phyloP scores from a whole-genome alignment of 495 filamentous ascomycete species.

The Amorphotheca resinae region DNA sequence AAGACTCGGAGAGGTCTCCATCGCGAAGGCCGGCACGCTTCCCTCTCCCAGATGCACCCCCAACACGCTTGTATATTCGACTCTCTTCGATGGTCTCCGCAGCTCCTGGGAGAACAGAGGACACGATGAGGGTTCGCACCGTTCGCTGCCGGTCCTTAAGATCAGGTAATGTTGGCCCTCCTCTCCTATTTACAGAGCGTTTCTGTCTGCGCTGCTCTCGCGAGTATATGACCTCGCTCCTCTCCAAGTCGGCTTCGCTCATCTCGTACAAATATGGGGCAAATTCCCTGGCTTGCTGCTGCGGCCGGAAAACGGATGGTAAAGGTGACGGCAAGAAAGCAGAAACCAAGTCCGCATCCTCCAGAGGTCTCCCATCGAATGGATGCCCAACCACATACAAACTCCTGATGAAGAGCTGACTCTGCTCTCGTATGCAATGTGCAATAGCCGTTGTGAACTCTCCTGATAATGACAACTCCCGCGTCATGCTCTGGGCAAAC shows the following conservation, averaged over 20 bases:
- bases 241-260: slow-evolving; percentile 80
- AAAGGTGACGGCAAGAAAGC: slow-evolving; percentile 82
- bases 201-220: slow-evolving; percentile 90
- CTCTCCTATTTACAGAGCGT: slow-evolving; percentile 83
- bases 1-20: slow-evolving; percentile 75
- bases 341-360: slow-evolving; percentile 75
- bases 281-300: slow-evolving; percentile 84
- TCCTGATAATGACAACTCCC: slow-evolving; percentile 82
- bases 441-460: slow-evolving; percentile 97
- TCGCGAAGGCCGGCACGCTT: slow-evolving; percentile 46
- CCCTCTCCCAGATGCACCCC: slow-evolving; percentile 38
- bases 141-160: slow-evolving; percentile 89
- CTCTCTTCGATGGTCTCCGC: slow-evolving; percentile 69
- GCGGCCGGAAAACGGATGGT: slow-evolving; percentile 69
- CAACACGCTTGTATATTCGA: slow-evolving; percentile 60
- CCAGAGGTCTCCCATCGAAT: slow-evolving; percentile 87
- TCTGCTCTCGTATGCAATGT: slow-evolving; percentile 91
- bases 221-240: slow-evolving; percentile 81
- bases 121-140: slow-evolving; percentile 81
- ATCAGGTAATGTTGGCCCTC: slow-evolving; percentile 88
- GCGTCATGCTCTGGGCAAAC: slow-evolving; percentile 79
- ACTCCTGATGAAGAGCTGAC: slow-evolving; percentile 84
- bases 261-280: slow-evolving; percentile 88
- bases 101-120: slow-evolving; percentile 78
- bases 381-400: slow-evolving; percentile 87